These are phyloP conservation scores for Zoysia matrella DNA, from an alignment of 202 grass and related monocot species.

Conservation along the genomic window DNA sequence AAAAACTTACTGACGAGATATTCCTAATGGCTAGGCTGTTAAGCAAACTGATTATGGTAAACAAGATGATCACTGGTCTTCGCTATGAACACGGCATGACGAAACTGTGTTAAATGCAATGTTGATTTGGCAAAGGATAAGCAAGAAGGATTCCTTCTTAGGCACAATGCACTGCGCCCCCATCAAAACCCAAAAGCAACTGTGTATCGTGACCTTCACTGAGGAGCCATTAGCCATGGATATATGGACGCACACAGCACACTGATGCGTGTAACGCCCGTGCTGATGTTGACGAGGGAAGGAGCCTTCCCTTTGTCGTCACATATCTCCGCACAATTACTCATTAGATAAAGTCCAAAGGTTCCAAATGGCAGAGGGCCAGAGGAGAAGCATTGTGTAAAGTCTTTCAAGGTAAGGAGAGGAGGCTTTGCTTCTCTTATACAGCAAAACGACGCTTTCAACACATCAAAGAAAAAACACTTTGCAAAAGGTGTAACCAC, in stretches of 20 bases:
- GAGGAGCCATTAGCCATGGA: not conserved
- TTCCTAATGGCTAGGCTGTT: not conserved
- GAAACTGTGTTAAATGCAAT: conserved; percentile 35
- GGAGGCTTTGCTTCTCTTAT: conserved; percentile 48
- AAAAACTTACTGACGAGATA: not conserved
- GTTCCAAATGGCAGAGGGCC: conserved; percentile 53
- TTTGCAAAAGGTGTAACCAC: not conserved
- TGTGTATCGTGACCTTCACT: conserved; percentile 40
- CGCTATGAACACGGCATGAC: conserved; percentile 24
- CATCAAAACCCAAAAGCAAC: not conserved
- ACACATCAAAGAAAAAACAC: conserved; percentile 9
- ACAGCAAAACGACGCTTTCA: conserved; percentile 24
- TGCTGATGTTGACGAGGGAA: conserved; percentile 26
- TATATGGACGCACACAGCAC: conserved; percentile 22
- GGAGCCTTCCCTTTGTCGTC: conserved; percentile 41
- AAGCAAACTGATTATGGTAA: not conserved
- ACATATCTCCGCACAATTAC: conserved; percentile 15
- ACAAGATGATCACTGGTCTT: conserved; percentile 18
- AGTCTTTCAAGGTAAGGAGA: conserved; percentile 50
- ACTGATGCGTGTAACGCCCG: conserved; percentile 38
- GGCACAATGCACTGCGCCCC: conserved; percentile 25
- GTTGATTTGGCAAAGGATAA: conserved; percentile 28
- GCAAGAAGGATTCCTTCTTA: conserved; percentile 29
- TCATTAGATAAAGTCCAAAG: conserved; percentile 23
- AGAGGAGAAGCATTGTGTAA: conserved; percentile 26